A percentile compares a stretch with the other conserved stretches of the same genome.
phyloP scores from a whole-genome alignment of 2,329 filamentous ascomycete species.

The Chlorencoelia australis region DNA sequence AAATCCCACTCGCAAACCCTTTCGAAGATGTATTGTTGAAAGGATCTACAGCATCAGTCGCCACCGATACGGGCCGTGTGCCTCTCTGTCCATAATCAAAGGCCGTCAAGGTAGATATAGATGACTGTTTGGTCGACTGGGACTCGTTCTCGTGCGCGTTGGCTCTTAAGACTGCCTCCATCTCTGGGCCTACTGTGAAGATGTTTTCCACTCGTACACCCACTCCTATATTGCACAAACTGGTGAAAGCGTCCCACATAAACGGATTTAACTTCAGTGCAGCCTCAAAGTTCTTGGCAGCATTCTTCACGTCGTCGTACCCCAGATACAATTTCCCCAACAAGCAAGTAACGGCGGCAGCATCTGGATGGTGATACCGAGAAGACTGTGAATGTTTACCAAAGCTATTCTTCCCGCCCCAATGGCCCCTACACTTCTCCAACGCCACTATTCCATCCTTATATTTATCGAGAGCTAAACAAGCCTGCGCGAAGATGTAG shows the following conservation, averaged over 20 bases:
- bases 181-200: conserved; percentile 64
- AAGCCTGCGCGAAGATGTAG: conserved; percentile 87
- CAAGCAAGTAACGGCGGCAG: conserved; percentile 71
- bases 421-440: conserved; percentile 70
- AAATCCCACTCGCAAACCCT: conserved; percentile 23
- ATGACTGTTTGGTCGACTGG: not conserved
- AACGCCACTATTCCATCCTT: conserved; percentile 74
- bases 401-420: conserved; percentile 66
- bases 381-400: conserved; percentile 73
- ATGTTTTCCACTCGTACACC: conserved; percentile 75
- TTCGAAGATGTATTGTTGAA: conserved; percentile 25
- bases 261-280: conserved; percentile 85
- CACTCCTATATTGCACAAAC: conserved; percentile 78
- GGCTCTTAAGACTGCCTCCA: conserved; percentile 39
- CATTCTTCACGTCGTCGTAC: conserved; percentile 72
- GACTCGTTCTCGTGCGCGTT: conserved; percentile 14
- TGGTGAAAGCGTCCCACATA: conserved; percentile 95
- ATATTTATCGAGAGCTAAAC: conserved; percentile 65
- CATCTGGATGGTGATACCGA: conserved; percentile 69
- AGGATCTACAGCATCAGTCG: conserved; percentile 24
- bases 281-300: conserved; percentile 78
- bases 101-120: not conserved
- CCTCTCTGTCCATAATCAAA: too few species aligned
- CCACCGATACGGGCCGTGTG: conserved; percentile 15
- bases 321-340: conserved; percentile 80